Base-by-base conservation (phyloP, 2,329 filamentous ascomycete genomes). In the Sporothrix luriei region DNA sequence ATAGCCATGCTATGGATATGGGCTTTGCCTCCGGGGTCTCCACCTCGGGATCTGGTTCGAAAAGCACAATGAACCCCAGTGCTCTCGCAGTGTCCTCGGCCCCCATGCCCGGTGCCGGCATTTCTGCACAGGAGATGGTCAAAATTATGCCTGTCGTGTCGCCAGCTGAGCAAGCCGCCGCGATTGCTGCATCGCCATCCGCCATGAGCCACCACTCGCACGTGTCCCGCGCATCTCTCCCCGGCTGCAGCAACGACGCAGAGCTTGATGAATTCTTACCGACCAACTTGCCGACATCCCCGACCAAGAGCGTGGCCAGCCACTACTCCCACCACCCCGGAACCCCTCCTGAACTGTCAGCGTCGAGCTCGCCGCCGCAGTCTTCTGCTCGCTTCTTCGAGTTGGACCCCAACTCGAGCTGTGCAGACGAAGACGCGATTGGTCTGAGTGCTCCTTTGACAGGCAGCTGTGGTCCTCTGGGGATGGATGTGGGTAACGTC, bases 321-420 rank as follows among this genome's bases (percentile, higher is more conserved):
- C 82, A 84, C 69, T 85, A 83, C 77, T 85, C 84, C 1, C 74
- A 75, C 59, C 71, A 75, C 11, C 74, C 75, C 38, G 70, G 72
- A 77, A 86, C 86, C 3, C 85, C 86, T 4, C 87, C 87, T 0
- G 86, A 85, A 71, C 83, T 89, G 40, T 88, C 86, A n/a, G 83
- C 86, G 71, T 86, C 86, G 26, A 85, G 85, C 16, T 88, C 87
- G 29, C 86, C 86, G 4, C 84, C 84, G 38, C 78, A 82, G 6
- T 75, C 76, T 4, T 72, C 73, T 52, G 75, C 76, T n/a, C 80
- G 78, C 57, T 84, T 81, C 76, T 86, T 84, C 73, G 80, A 84
- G 54, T 76, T 81, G 70, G 82, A 84, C 54, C 77, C 80, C 52
- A 80, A 78, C 75, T 76, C 77, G n/a, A 77, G 75, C 43, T 73